A percentile compares a stretch with the other conserved stretches of the same genome.
Evolutionary conservation across 805 yeast genomes (phyloP).

Genomic region (Barnettozyma sp.): DNA sequence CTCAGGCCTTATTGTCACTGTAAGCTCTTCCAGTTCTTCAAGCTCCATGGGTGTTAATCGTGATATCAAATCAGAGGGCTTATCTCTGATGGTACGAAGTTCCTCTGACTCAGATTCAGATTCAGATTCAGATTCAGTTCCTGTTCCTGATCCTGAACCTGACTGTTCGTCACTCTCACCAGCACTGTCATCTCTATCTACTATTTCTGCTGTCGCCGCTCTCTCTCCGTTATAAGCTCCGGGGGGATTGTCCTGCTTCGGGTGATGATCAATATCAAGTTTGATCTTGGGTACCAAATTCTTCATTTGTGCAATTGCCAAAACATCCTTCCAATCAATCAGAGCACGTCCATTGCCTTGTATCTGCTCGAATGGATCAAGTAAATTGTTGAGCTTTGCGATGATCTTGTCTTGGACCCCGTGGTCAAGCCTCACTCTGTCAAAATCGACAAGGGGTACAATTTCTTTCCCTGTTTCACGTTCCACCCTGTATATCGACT

Average conservation of each 20-base stretch:
- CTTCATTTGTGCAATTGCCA: not conserved
- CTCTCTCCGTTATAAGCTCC: not conserved
- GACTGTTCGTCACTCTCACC: not conserved
- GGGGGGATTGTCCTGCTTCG: not conserved
- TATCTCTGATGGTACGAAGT: too few species aligned
- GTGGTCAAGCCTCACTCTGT: not conserved
- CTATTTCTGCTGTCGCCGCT: not conserved
- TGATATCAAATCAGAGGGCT: not conserved
- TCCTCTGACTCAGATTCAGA: not conserved
- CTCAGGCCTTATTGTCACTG: not conserved
- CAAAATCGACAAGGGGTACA: not conserved
- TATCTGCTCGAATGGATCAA: not conserved
- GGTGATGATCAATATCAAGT: not conserved
- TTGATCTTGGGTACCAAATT: not conserved
- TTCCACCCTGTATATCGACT: not conserved
- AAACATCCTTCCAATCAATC: constrained; percentile 1
- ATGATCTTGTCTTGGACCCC: not conserved
- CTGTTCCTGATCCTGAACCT: not conserved
- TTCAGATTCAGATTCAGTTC: too few species aligned
- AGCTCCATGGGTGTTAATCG: not conserved
- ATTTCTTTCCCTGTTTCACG: not conserved
- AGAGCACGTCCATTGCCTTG: not conserved
- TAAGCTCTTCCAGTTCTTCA: constrained; percentile 1
- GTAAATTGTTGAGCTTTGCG: not conserved
- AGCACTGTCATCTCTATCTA: constrained; percentile 3